Conservation (phyloP, 2,329 filamentous ascomycete genomes). For the Ambrosiella beaveri region DNA sequence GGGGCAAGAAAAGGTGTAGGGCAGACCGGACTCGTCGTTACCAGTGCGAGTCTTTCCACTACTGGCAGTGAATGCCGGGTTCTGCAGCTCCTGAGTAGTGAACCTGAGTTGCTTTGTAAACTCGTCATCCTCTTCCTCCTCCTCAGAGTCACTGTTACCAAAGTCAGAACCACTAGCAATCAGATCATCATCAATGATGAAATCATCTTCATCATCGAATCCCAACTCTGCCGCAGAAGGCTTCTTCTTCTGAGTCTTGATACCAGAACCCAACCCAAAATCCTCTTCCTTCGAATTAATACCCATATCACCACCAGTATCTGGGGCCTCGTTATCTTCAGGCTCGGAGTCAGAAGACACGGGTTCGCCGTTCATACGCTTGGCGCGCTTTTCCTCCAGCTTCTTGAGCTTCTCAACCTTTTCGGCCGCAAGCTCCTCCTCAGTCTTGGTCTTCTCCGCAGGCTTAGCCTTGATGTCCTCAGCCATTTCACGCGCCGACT, state of each 20-base stretch:
- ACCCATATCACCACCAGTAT: neutral
- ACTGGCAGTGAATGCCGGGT: conserved; percentile 34
- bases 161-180: conserved; percentile 63
- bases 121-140: conserved; percentile 35
- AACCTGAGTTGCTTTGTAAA: conserved; percentile 50
- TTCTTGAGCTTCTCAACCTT: conserved; percentile 61
- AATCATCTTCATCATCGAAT: conserved; percentile 89
- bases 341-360: conserved; percentile 43
- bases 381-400: conserved; percentile 65
- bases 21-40: conserved; percentile 40
- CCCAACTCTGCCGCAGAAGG: conserved; percentile 46
- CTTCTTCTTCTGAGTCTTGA: conserved; percentile 26
- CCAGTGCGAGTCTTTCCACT: conserved; percentile 23
- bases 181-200: conserved; percentile 75
- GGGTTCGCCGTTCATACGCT: conserved; percentile 76
- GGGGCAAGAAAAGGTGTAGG: conserved; percentile 77
- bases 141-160: conserved; percentile 33
- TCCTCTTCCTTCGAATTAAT: conserved; percentile 30
- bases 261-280: conserved; percentile 43
- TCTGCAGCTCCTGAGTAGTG: conserved; percentile 37
- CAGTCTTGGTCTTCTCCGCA: conserved; percentile 75
- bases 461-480: conserved; percentile 74
- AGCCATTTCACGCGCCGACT: conserved; percentile 63
- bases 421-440: conserved; percentile 65
- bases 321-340: conserved; percentile 12